A percentile compares a stretch with the other conserved stretches of the same genome.
Evolutionary conservation across 768 basidiomycete genomes (phyloP).

Genomic region (Lentinula edodes): DNA sequence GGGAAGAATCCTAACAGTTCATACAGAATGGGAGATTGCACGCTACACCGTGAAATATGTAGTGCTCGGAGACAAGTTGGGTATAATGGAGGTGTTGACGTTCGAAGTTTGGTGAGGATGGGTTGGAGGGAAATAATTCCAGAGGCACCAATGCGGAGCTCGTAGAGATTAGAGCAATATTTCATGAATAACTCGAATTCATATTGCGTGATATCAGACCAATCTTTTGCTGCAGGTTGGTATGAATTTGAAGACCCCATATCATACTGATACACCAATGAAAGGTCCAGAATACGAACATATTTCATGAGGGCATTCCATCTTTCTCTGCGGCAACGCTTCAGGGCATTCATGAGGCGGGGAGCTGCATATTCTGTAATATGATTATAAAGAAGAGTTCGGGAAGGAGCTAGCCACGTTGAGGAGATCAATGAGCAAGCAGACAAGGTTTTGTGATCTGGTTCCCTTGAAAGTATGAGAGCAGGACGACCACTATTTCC

Average conservation of each 20-base stretch:
- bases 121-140: neutral
- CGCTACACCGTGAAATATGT: constrained; percentile 25
- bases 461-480: neutral
- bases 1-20: constrained; percentile 35
- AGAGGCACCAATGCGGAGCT: neutral
- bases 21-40: constrained; percentile 38
- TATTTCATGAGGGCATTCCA: neutral
- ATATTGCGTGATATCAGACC: neutral
- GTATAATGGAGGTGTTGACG: neutral
- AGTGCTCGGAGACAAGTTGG: constrained; percentile 10
- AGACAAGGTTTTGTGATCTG: neutral
- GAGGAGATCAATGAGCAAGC: neutral
- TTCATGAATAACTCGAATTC: neutral
- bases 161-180: neutral
- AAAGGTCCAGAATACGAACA: neutral
- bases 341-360: neutral
- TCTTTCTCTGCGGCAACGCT: too few relatives aligned
- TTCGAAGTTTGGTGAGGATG: neutral
- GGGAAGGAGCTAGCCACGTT: neutral
- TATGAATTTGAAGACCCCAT: too few relatives aligned
- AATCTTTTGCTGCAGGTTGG: too few relatives aligned
- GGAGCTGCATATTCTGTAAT: neutral
- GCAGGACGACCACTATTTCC: neutral
- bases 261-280: neutral
- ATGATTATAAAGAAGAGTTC: constrained; percentile 1